Evolutionary conservation across 2,329 filamentous ascomycete genomes (phyloP), one percentile per base, ranked within the genome.

Genomic region (Colletotrichum horii): DNA sequence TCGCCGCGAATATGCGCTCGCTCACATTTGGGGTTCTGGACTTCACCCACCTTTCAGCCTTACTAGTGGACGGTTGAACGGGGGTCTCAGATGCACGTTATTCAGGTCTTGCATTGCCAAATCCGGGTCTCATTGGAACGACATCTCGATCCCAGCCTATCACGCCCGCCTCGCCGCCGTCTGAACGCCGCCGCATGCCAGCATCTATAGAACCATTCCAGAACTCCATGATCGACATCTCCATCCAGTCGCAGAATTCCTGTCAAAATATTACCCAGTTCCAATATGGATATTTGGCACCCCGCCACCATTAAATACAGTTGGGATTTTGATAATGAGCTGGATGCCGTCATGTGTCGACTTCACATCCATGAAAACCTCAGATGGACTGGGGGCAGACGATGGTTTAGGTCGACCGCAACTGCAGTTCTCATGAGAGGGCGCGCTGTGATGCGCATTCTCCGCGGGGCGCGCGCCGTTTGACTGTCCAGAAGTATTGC

Each of bases 291-390:
- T 79, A 65, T 82, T 82, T 4, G 83, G 81, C 72, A 79, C 79
- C 12, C 78, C 79, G n/a, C 74, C 76, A 30, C 83, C 84, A 71
- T 87, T 86, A 78, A 91, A 90, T 30, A 90, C 87, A 3, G 89
- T 91, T 28, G 89, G 89, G 74, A 91, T 91, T 79, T 89, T 88
- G 78, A 91, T 90, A 30, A 88, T 90, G 69, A 91, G 80, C 81
- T 91, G 89, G 78, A 91, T 90, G 3, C 89, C 89, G 70, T 91
- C 89, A 55, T 86, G 89, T 6, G 89, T 91, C 38, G 89, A 91
- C 81, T 89, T 90, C 74, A 91, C 88, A 77, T 91, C 89, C 72
- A 91, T 79, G 78, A 89, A 91, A 32, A 91, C 87, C 79, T 91
- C 89, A 3, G 89, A 89, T 4, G 89, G 88, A 76, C 83, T 85